These are phyloP conservation scores for Leishmania tropica DNA, from an alignment of 208 protist genomes.

Conservation along the genomic window DNA sequence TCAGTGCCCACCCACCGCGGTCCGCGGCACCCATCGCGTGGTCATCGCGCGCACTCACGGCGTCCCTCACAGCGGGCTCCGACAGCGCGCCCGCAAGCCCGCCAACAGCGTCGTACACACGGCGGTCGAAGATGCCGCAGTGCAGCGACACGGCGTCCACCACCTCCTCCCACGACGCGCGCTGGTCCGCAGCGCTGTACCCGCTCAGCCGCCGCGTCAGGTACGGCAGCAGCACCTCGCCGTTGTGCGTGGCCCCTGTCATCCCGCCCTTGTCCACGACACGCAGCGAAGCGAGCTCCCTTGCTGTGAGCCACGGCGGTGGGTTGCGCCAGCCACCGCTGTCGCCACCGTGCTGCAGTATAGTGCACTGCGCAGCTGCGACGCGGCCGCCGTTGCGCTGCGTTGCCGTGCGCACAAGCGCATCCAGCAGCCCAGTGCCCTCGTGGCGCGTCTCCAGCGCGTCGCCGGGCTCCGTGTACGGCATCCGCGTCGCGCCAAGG, in stretches of 20 bases:
- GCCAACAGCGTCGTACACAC: constrained; percentile 28
- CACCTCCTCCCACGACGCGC: constrained; percentile 27
- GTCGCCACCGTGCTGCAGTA: constrained; percentile 4
- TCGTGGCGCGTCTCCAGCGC: constrained; percentile 6
- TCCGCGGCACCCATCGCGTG: constrained; percentile 18
- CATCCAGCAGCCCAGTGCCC: constrained; percentile 21
- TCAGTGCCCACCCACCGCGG: constrained; percentile 31
- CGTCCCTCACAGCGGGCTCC: neutral
- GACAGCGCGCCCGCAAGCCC: constrained; percentile 17
- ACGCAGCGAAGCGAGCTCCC: neutral
- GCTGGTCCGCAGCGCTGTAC: constrained; percentile 25
- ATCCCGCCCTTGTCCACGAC: constrained; percentile 30
- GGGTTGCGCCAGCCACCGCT: neutral
- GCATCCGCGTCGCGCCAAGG: constrained; percentile 10
- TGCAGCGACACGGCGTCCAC: constrained; percentile 35
- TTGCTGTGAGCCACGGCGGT: neutral
- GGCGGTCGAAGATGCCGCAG: constrained; percentile 33
- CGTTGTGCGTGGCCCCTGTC: constrained; percentile 2
- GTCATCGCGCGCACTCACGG: neutral
- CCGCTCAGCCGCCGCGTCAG: constrained; percentile 27
- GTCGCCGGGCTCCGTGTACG: constrained; percentile 20
- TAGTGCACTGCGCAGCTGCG: constrained; percentile 36
- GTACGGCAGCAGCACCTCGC: constrained; percentile 15
- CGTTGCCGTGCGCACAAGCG: constrained; percentile 27
- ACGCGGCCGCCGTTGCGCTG: constrained; percentile 40